Base-by-base conservation (phyloP, 2,329 filamentous ascomycete species). In the Gremmenia infestans region DNA sequence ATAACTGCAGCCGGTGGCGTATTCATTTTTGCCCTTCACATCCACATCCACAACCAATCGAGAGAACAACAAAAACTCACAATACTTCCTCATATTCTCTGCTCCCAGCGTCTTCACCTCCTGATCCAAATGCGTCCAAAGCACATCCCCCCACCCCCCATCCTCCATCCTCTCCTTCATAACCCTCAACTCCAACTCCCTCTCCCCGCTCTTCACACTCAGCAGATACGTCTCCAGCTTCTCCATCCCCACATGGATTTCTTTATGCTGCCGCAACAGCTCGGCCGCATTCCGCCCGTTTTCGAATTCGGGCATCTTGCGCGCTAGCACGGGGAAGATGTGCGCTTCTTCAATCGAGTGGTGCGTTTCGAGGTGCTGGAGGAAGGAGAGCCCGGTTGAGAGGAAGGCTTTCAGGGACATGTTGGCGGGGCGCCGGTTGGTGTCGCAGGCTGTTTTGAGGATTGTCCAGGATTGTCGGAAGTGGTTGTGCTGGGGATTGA, bases 11-110 rank as follows among this genome's bases (percentile, higher is more conserved):
- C 6, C 11, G 4, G 12, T 40, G 9, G 5, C 4, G 3, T 40
- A 40, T 9, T 4, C 3, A 14, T 1, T 15, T 15, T 5, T 4
- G 4, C 17, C 7, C 14, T 40, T 11, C 14, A 40, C 37, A 4
- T 40, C 37, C 37, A 40, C 11, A 17, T 3, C 12, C 22, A 22
- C 22, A 22, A 4, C 22, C 22, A 22, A 22, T 22, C 22, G 1
- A 17, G 9, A 15, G 14, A 40, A 45, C 1, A 5, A 11, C 1
- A 5, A 17, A 17, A 45, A 45, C 42, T 23, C 42, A 45, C 42
- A 96, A 71, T 88, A 91, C 71, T 78, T 83, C 63, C 89, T 79
- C 91, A 96, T 96, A 70, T 93, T 95, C 71, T 94, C 88, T 46
- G 91, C 91, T 2, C 2, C 82, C 35, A 96, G 72, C 62, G 88